Conservation (phyloP, 192 early-diverging fungal species). For the Coemansia sp. region DNA sequence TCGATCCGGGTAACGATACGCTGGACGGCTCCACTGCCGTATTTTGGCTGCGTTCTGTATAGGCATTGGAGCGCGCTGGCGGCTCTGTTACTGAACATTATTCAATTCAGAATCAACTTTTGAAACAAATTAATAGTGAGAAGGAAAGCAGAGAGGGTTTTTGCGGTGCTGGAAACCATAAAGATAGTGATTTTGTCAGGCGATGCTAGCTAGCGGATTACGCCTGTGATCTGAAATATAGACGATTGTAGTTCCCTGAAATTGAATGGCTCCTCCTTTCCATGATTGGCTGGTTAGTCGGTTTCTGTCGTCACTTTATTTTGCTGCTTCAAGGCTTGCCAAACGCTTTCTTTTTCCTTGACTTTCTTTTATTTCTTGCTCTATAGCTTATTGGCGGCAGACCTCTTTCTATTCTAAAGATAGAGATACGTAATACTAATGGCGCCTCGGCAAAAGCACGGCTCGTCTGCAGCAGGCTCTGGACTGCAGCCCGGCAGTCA, state of each 20-base stretch:
- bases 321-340: not conserved
- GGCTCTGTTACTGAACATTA: not conserved
- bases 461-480: not conserved
- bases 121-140: too few species aligned
- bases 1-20: not conserved
- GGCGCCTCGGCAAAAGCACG: conserved; percentile 8
- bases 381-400: not conserved
- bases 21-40: not conserved
- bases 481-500: not conserved
- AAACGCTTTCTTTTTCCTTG: not conserved
- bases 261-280: too few species aligned
- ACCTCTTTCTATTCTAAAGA: not conserved
- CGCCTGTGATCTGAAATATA: too few species aligned
- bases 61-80: not conserved
- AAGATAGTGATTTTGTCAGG: too few species aligned
- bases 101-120: too few species aligned
- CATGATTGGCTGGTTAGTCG: not conserved
- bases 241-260: too few species aligned
- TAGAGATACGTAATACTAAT: not conserved
- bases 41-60: not conserved
- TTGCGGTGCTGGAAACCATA: too few species aligned
- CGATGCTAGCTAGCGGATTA: too few species aligned
- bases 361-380: not conserved
- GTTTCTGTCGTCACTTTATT: conserved; percentile 1
- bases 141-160: too few species aligned